These are phyloP conservation scores for Nicotiana benthamiana DNA, from an alignment of 257 asterid genomes.

Conservation along the genomic window DNA sequence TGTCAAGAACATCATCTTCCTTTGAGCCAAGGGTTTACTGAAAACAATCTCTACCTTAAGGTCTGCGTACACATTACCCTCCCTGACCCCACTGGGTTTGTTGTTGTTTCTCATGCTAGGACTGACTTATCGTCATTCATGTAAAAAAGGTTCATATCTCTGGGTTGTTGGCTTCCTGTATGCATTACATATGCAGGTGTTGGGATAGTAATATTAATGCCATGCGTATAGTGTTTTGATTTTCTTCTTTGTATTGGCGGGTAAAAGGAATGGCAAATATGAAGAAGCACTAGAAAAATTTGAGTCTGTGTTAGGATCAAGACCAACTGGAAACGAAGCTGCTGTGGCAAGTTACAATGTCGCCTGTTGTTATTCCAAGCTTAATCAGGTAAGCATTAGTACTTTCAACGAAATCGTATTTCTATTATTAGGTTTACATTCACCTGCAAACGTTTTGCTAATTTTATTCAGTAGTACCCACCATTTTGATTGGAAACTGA, in stretches of 20 bases:
- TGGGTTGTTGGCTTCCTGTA: not conserved
- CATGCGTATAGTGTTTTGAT: not conserved
- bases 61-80: no score
- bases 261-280: slow-evolving; percentile 55
- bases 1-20: not conserved
- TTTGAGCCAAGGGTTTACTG: no score
- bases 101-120: not conserved
- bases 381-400: slow-evolving; percentile 47
- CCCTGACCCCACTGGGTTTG: no score
- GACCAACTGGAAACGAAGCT: slow-evolving; percentile 65
- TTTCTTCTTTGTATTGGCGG: not conserved
- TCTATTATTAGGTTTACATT: not conserved
- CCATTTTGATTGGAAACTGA: not conserved
- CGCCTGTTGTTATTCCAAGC: slow-evolving; percentile 93
- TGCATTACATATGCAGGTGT: no score
- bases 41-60: no score
- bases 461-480: not conserved
- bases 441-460: not conserved
- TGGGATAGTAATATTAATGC: no score
- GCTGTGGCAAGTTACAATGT: slow-evolving; percentile 86
- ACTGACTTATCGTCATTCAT: not conserved
- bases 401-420: not conserved
- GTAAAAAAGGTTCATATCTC: not conserved
- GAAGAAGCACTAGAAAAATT: slow-evolving; percentile 79
- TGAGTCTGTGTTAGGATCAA: slow-evolving; percentile 83